Conservation (phyloP, 164 flowering plant species). For the Macadamia integrifolia region DNA sequence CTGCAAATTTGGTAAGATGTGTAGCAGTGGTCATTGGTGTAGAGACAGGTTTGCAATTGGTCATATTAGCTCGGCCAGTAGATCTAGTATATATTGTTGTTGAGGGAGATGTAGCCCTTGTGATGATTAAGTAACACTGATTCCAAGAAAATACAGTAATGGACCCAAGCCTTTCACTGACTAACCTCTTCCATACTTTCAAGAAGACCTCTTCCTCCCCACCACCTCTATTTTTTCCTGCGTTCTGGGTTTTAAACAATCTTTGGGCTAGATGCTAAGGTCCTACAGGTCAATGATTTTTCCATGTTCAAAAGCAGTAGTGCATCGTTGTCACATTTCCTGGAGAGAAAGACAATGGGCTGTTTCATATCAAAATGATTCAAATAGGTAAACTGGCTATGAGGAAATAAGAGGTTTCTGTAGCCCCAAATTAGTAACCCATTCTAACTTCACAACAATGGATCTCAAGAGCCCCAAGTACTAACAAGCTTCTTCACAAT, state of each 20-base stretch:
- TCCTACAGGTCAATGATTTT: slow-evolving; percentile 18
- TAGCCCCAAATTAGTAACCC: slow-evolving; percentile 2
- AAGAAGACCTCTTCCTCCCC: not conserved
- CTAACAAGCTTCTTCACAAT: slow-evolving; percentile 28
- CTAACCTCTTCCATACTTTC: not conserved
- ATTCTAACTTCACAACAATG: slow-evolving; percentile 26
- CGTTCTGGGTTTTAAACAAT: slow-evolving; percentile 1
- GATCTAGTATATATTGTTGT: too few species aligned
- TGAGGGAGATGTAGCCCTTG: too few species aligned
- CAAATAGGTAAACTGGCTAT: not conserved
- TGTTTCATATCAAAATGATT: slow-evolving; percentile 9
- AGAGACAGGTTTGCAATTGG: too few species aligned
- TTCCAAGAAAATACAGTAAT: too few species aligned
- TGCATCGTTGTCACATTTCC: slow-evolving; percentile 7
- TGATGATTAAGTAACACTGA: too few species aligned
- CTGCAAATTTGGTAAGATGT: too few species aligned
- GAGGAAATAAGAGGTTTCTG: slow-evolving; percentile 9
- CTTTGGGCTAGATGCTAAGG: not conserved
- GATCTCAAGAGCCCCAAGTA: slow-evolving; percentile 43
- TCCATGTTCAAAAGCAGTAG: slow-evolving; percentile 5
- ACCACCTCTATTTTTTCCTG: not conserved
- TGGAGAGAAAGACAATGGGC: not conserved
- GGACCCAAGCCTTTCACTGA: too few species aligned
- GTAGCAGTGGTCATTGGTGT: too few species aligned
- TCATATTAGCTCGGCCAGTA: too few species aligned